Base-by-base conservation (phyloP, 164 flowering plant species). In the Piper betle region DNA sequence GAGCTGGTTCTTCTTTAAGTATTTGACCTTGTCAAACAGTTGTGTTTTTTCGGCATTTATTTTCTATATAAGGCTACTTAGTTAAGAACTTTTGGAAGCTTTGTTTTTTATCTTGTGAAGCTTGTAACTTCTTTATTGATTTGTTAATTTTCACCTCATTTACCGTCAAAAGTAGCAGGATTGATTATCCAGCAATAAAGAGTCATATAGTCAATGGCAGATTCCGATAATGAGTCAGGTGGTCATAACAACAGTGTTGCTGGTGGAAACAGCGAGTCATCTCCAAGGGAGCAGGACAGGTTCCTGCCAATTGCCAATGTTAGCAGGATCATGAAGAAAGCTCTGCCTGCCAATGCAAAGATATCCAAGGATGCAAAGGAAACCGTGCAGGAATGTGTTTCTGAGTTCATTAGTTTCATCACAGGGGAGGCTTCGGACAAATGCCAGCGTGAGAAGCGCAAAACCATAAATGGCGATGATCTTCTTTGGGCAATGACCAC, bases 381-480 rank as follows among this genome's bases (percentile, higher is more conserved):
- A 60, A 82, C 86, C 1, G 86, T 82, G 12, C 86, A 82, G 58
- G 86, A 82, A 66, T 82, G 86, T 66, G 86, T 82, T 20, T 79
- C 83, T 25, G 86, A 82, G 82, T 82, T 79, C 77, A 82, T 82
- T 13, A 82, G 86, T 68, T 82, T 82, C 70, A 68, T 82, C 56
- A 82, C 86, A 9, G n/a, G 85, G 85, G 85, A 81, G 59, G 85
- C 85, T 2, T 78, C 82, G 0, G 85, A 81, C 56, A 81, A 81
- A 76, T 81, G 85, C 53, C 85, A 81, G 67, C 70, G 79, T 52
- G 85, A 81, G 75, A 81, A 79, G 69, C 33, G 85, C 25, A 82
- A 82, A 74, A 82, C 83, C 38, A 82, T 82, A 76, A 80, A 82
- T 65, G 86, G 86, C 19, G 86, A 81, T 55, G 85, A 81, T 67